These are phyloP conservation scores for Phlebopus sp. DNA, from an alignment of 1,284 basidiomycete species.

Conservation along the genomic window DNA sequence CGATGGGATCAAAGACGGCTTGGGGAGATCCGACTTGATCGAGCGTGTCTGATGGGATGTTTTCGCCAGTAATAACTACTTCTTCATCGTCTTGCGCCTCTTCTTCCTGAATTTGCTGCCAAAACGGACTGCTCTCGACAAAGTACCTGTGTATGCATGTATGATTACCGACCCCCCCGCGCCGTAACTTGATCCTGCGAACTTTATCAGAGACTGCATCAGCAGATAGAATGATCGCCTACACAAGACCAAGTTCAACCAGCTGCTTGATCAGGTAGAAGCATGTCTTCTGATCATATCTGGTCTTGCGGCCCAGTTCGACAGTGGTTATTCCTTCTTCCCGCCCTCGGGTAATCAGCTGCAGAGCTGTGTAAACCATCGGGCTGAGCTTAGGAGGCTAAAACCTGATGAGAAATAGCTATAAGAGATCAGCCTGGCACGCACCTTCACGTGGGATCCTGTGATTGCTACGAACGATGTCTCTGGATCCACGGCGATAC, in stretches of 20 bases:
- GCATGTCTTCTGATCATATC: slow-evolving; percentile 86
- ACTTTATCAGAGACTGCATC: slow-evolving; percentile 2
- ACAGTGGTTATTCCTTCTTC: slow-evolving; percentile 77
- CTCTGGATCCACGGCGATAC: slow-evolving; percentile 73
- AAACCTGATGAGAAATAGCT: slow-evolving; percentile 7
- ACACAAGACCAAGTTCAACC: slow-evolving; percentile 72
- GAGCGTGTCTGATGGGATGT: slow-evolving; percentile 22
- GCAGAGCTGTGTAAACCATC: slow-evolving; percentile 84
- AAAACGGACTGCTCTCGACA: slow-evolving; percentile 64
- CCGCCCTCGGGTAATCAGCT: slow-evolving; percentile 77
- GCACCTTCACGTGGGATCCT: slow-evolving; percentile 76
- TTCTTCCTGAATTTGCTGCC: slow-evolving; percentile 70
- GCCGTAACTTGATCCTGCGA: slow-evolving; percentile 66
- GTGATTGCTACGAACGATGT: slow-evolving; percentile 77
- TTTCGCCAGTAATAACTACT: slow-evolving; percentile 19
- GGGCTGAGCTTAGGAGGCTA: slow-evolving; percentile 78
- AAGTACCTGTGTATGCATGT: slow-evolving; percentile 77
- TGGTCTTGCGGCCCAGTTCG: slow-evolving; percentile 73
- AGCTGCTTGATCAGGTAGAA: slow-evolving; percentile 82
- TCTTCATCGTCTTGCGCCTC: slow-evolving; percentile 47
- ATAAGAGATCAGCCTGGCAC: slow-evolving; percentile 22
- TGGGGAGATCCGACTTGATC: slow-evolving; percentile 30
- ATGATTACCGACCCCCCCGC: slow-evolving; percentile 73
- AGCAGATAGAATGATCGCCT: slow-evolving; percentile 29
- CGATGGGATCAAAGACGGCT: slow-evolving; percentile 64